Evolutionary conservation across 495 filamentous ascomycete genomes (phyloP), one percentile per base, ranked within the genome.

Genomic region (Penicillium coprophilum): DNA sequence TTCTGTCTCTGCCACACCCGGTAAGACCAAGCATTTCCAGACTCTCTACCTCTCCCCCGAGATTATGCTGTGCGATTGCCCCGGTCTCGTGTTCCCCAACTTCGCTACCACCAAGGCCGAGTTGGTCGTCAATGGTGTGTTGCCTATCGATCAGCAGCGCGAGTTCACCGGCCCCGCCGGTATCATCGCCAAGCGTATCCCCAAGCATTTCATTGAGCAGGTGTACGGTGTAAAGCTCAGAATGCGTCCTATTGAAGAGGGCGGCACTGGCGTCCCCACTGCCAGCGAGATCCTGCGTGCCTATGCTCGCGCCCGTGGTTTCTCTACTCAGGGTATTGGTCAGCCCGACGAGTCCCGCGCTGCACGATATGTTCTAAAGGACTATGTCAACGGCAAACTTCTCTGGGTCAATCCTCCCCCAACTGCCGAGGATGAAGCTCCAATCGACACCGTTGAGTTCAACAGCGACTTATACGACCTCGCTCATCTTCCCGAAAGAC

Each of bases 11-110:
- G 86, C 93, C 27, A 99, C 95, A 2, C 95, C 95, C 6, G 95
- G 95, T 55, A 99, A 97, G 73, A 99, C 95, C 10, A 99, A 99
- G 76, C 95, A 99, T 66, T 99, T 99, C 77, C 95, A 99, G 71
- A 99, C 95, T 17, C 91, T 99, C 60, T 93, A 96, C 70, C 81
- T 97, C 46, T 92, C 88, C 58, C 87, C 92, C 15, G 81, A 85
- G 58, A 89, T 97, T 59, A 83, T 97, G 61, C 81, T 99, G 20
- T 97, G 95, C 76, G 95, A 99, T 85, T 99, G 95, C 65, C 95
- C 95, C 28, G 95, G 95, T 83, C 85, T 99, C 20, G 95, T 99
- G 2, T 97, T 99, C 74, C 92, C 95, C 55, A 97, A 97, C 72
- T 99, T 97, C 63, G 92, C 95, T 45, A 90, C 87, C 44, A 97